Evolutionary conservation across 495 filamentous ascomycete genomes (phyloP).

Genomic region (Cercophora sp.): DNA sequence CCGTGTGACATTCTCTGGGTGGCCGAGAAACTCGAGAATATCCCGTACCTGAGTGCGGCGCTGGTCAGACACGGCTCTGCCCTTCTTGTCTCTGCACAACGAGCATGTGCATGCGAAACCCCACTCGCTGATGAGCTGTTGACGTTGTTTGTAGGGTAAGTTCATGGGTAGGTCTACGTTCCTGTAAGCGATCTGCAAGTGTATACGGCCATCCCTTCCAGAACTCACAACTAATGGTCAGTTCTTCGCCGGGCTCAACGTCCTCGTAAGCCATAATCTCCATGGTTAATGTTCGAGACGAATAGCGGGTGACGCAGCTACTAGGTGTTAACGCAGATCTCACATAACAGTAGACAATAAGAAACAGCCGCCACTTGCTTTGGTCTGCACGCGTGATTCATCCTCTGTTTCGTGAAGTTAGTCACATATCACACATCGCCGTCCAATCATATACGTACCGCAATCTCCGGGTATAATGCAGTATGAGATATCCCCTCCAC

Average conservation of each 20-base stretch:
- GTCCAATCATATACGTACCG: constrained; percentile 15
- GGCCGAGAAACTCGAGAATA: constrained; percentile 20
- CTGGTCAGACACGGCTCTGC: constrained; percentile 15
- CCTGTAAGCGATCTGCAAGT: no score
- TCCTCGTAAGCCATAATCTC: constrained; percentile 30
- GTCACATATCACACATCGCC: not conserved
- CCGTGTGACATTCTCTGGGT: constrained; percentile 13
- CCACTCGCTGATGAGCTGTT: constrained; percentile 23
- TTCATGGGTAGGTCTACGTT: constrained; percentile 26
- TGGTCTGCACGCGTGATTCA: constrained; percentile 33
- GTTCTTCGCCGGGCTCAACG: constrained; percentile 27
- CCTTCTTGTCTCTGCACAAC: constrained; percentile 16
- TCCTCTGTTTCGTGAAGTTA: constrained; percentile 18
- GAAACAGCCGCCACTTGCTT: constrained; percentile 30
- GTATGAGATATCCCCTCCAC: constrained; percentile 24
- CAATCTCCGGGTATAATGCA: constrained; percentile 28
- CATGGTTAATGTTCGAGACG: constrained; percentile 25
- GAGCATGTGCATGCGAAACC: constrained; percentile 32
- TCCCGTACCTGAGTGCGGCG: constrained; percentile 21
- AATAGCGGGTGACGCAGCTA: constrained; percentile 19
- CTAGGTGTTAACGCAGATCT: constrained; percentile 12
- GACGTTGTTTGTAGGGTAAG: constrained; percentile 21
- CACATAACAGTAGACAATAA: not conserved
- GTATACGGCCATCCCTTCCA: no score
- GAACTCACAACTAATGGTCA: constrained; percentile 30